Percentiles rank a stretch among this genome's conserved stretches.
Conservation (phyloP, 2,329 filamentous ascomycete species). For the Ophiocordyceps camponoti-floridani region DNA sequence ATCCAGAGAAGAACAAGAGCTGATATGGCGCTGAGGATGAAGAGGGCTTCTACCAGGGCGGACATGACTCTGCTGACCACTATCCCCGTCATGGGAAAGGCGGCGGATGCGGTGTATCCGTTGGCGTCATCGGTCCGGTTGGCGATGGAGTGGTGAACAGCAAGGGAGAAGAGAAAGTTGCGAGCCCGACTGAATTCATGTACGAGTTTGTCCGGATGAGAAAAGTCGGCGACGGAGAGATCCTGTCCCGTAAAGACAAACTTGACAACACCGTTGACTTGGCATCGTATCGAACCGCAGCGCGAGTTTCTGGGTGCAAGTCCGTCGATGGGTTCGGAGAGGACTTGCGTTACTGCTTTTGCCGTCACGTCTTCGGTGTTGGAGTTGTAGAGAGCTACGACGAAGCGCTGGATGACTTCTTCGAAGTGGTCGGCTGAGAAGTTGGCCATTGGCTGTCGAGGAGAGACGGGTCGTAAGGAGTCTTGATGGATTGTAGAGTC, state of each 20-base stretch:
- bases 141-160: slow-evolving; percentile 4
- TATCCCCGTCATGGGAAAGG: slow-evolving; percentile 9
- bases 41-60: slow-evolving; percentile 9
- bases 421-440: no score
- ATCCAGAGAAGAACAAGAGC: slow-evolving; percentile 5
- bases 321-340: no score
- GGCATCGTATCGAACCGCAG: no score
- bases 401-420: no score
- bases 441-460: no score
- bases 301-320: no score
- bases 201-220: slow-evolving; percentile 1
- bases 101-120: slow-evolving; percentile 2
- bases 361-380: no score
- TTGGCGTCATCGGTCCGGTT: slow-evolving; percentile 2
- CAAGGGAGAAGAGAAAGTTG: slow-evolving; percentile 13
- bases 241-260: background rate
- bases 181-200: slow-evolving; percentile 9
- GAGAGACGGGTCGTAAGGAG: no score
- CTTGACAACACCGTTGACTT: background rate
- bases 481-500: no score
- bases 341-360: no score
- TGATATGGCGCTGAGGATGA: slow-evolving; percentile 8
- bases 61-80: slow-evolving; percentile 15
- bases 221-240: background rate
- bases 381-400: no score